These are phyloP conservation scores for Angophora floribunda DNA, from an alignment of 345 rosid species.

Conservation along the genomic window DNA sequence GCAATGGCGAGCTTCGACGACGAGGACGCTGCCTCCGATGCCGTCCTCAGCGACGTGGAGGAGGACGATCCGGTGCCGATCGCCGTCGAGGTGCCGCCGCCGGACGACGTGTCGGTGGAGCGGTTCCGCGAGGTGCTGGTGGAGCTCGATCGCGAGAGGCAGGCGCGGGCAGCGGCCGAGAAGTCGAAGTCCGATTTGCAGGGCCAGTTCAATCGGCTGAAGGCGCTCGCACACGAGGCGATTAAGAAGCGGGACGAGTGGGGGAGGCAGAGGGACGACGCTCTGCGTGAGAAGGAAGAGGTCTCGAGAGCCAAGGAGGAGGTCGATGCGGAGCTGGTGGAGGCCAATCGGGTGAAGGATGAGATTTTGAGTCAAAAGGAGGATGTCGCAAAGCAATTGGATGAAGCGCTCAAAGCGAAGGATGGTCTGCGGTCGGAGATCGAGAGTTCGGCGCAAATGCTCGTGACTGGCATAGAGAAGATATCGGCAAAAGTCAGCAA, in stretches of 20 bases:
- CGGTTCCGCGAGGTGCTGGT: slow-evolving; percentile 49
- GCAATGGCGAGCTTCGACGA: slow-evolving; percentile 47
- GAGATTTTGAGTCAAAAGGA: slow-evolving; percentile 46
- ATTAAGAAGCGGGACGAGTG: slow-evolving; percentile 77
- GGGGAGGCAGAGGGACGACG: slow-evolving; percentile 68
- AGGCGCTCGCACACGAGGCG: slow-evolving; percentile 76
- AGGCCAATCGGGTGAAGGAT: slow-evolving; percentile 34
- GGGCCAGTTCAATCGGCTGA: slow-evolving; percentile 53
- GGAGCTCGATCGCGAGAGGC: slow-evolving; percentile 89
- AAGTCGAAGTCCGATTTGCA: slow-evolving; percentile 60
- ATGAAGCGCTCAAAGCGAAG: slow-evolving; percentile 43
- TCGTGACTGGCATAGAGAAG: slow-evolving; percentile 89
- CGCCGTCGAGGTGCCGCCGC: slow-evolving; percentile 19
- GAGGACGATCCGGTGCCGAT: slow-evolving; percentile 56
- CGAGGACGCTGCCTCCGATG: slow-evolving; percentile 57
- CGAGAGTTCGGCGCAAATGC: slow-evolving; percentile 81
- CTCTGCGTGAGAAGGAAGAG: slow-evolving; percentile 63
- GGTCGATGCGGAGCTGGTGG: slow-evolving; percentile 33
- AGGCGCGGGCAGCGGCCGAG: slow-evolving; percentile 74
- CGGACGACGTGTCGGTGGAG: slow-evolving; percentile 38
- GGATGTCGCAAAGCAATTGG: slow-evolving; percentile 44
- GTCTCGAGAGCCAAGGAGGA: slow-evolving; percentile 29
- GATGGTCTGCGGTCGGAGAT: slow-evolving; percentile 66
- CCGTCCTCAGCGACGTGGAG: slow-evolving; percentile 90
- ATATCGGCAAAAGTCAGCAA: slow-evolving; percentile 78